These are phyloP conservation scores for Podila epicladia DNA, from an alignment of 192 early-diverging fungal genomes.

Conservation along the genomic window DNA sequence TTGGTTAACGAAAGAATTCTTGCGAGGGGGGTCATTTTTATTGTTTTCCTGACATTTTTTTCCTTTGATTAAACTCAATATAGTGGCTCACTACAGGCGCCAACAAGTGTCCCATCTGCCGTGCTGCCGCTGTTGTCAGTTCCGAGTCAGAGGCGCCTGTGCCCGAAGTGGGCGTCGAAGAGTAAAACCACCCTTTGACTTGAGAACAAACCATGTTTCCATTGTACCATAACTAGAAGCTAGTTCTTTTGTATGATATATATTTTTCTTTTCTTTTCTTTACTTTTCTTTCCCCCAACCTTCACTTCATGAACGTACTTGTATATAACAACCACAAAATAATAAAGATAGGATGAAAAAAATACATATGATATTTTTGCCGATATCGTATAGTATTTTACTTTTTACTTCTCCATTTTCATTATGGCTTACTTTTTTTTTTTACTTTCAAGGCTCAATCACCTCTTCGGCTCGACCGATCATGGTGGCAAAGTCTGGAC, in stretches of 20 bases:
- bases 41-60: background rate
- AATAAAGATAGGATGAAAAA: no score
- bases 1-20: background rate
- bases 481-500: constrained; percentile 21
- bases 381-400: no score
- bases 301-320: background rate
- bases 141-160: constrained; percentile 7
- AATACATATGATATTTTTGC: background rate
- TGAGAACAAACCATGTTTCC: background rate
- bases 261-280: background rate
- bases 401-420: no score
- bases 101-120: constrained; percentile 66
- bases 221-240: background rate
- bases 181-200: no score
- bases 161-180: background rate
- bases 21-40: background rate
- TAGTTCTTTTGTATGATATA: background rate
- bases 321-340: background rate
- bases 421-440: background rate
- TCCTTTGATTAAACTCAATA: background rate
- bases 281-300: background rate
- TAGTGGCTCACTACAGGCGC: constrained; percentile 65
- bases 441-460: no score
- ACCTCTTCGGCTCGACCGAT: background rate
- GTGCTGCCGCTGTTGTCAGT: constrained; percentile 54